Conservation (phyloP, 106 monocot species). For the Apostasia ramifera region DNA sequence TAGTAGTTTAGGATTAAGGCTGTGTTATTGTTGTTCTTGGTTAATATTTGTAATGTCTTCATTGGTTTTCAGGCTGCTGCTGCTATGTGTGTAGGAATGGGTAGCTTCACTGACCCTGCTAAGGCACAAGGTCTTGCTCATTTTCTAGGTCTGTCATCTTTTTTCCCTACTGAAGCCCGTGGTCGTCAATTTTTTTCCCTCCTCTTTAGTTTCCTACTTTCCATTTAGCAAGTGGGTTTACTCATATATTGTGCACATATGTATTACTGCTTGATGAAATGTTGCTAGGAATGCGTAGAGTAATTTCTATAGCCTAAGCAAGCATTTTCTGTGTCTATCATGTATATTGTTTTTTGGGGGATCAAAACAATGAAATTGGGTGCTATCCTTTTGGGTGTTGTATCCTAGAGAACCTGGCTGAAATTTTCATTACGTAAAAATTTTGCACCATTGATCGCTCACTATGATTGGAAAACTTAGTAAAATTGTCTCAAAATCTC, state of each 20-base stretch:
- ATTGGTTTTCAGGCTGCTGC: slow-evolving; percentile 61
- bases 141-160: slow-evolving; percentile 47
- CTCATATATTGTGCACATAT: neutral
- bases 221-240: neutral
- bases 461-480: too few relatives aligned
- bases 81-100: slow-evolving; percentile 91
- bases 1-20: too few relatives aligned
- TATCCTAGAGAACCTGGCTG: too few relatives aligned
- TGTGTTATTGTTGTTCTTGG: too few relatives aligned
- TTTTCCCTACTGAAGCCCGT: neutral
- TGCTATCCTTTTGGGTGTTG: too few relatives aligned
- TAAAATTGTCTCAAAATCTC: too few relatives aligned
- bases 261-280: neutral
- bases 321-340: neutral
- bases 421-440: too few relatives aligned
- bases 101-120: slow-evolving; percentile 85
- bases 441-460: too few relatives aligned
- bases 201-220: slow-evolving; percentile 5
- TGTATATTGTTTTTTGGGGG: neutral
- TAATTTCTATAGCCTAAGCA: too few relatives aligned
- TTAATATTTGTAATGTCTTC: too few relatives aligned
- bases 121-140: slow-evolving; percentile 79
- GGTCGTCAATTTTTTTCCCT: neutral
- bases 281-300: neutral
- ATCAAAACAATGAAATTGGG: too few relatives aligned